Evolutionary conservation across 768 basidiomycete species (phyloP), one percentile per base, ranked within the genome.

Genomic region (Daedaleopsis sinensis): DNA sequence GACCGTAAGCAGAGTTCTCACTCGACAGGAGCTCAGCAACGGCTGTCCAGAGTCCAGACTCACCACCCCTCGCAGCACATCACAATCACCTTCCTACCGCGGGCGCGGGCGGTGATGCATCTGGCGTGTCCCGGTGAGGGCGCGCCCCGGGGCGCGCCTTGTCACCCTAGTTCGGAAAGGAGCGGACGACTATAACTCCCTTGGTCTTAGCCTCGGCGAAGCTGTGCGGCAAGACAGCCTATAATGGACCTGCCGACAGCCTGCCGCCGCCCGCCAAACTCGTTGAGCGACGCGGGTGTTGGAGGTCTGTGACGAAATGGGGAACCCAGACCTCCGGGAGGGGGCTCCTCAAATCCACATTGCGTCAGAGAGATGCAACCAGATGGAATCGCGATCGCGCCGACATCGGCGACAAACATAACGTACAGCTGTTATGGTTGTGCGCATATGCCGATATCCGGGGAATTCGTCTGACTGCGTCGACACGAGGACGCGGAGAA

Each of bases 351-450:
- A 49, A 49, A 49, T 49, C 47, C 47, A 13, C 3, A 11, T 49
- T 11, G 47, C 21, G 47, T 49, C 47, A 49, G 47, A 13, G 10
- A 49, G 21, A 46, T 46, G 21, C 13, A 10, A 10, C 19, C 21
- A 49, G 21, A 23, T 15, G 23, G 12, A 23, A 49, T 49, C 47
- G 47, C 47, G 47, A 49, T 49, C 23, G 47, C 47, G 47, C 47
- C 47, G 21, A 21, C 23, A 49, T 49, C 47, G 47, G 47, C 47
- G 23, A 49, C 47, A 49, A 49, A 49, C 47, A 49, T 49, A 49
- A 49, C 47, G 47, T 49, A 49, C 47, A 23, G 13, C 13, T 49
- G 47, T 24, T 24, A 24, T 11, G 15, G 23, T 49, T 9, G 47
- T 21, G 10, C 44, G 21, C 44, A n/a, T 18, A 46, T 46, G 18